Base-by-base conservation (phyloP, 2,329 filamentous ascomycete species). In the Didymella sp. region DNA sequence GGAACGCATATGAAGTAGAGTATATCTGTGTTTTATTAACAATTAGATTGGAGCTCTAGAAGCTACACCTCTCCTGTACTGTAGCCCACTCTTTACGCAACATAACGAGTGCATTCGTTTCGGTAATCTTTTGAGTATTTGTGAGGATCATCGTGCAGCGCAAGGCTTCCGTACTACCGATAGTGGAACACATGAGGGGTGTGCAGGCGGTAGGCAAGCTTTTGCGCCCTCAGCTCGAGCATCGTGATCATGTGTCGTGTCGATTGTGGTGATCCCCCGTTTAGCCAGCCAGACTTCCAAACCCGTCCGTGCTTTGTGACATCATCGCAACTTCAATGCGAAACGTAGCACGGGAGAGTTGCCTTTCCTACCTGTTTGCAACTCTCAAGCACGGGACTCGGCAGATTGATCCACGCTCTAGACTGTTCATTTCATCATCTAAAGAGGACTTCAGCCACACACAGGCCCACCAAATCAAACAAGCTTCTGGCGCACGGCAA, bases 381-480 rank as follows among this genome's bases (percentile, higher is more conserved):
- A 46, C 27, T 19, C 19, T 30, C 3, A 40, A n/a, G n/a, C n/a
- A 56, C 54, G 54, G 54, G 42, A 43, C 19, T 44, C 54, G 48
- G 54, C 54, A 57, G 43, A 25, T 25, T 51, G 45, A 35, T 38
- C 43, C 49, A 49, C 48, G 38, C 30, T 52, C 42, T 24, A 56
- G 51, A 54, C 42, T 55, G 6, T 17, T 9, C 5, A 53, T 58
- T 58, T 60, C 58, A 61, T 61, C 58, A 57, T 46, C 13, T 40
- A 3, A 6, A 37, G n/a, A 27, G 30, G 15, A 56, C 56, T 63
- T 59, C 59, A 69, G 67, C 67, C 60, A 68, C 67, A 60, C 40
- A 51, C 28, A 30, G 48, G 42, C 28, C 47, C 52, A 44, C 56
- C 60, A 61, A 54, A 38, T 27, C 22, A 40, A 57, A 51, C 53